Evolutionary conservation across 768 basidiomycete genomes (phyloP).

Genomic region (Cystofilobasidium capitatum): DNA sequence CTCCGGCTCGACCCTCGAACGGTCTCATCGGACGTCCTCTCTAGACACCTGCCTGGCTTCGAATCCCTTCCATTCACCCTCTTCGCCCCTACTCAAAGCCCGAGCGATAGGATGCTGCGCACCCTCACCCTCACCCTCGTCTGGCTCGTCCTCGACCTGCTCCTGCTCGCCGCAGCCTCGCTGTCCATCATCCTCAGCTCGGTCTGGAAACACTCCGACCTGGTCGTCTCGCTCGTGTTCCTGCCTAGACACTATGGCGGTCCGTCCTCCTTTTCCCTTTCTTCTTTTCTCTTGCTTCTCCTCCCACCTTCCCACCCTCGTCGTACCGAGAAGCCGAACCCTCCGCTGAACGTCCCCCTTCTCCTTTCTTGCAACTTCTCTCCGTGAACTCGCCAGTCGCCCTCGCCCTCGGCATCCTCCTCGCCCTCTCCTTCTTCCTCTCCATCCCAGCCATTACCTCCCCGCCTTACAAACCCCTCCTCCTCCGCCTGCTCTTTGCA

Average conservation of each 20-base stretch:
- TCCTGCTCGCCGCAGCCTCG: constrained; percentile 60
- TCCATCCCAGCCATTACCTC: constrained; percentile 64
- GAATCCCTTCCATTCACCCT: background rate
- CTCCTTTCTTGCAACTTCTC: background rate
- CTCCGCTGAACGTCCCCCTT: background rate
- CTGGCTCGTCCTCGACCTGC: constrained; percentile 63
- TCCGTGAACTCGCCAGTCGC: constrained; percentile 49
- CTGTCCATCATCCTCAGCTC: constrained; percentile 59
- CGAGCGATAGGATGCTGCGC: background rate
- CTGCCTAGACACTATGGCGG: constrained; percentile 52
- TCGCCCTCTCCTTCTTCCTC: constrained; percentile 58
- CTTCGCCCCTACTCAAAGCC: background rate
- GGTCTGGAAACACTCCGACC: constrained; percentile 57
- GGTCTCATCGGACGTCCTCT: too few species aligned
- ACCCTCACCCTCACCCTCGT: constrained; percentile 47
- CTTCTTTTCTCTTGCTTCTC: background rate
- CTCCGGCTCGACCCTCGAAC: too few species aligned
- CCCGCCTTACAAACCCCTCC: constrained; percentile 56
- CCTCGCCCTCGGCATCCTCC: constrained; percentile 54
- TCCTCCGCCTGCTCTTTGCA: constrained; percentile 70
- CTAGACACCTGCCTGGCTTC: too few species aligned
- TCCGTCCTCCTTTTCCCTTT: constrained; percentile 37
- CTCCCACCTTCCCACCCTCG: background rate
- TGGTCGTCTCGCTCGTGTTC: constrained; percentile 67
- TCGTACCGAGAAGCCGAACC: background rate